Conservation (phyloP, 2,329 filamentous ascomycete genomes). For the Trichoderma sp. region DNA sequence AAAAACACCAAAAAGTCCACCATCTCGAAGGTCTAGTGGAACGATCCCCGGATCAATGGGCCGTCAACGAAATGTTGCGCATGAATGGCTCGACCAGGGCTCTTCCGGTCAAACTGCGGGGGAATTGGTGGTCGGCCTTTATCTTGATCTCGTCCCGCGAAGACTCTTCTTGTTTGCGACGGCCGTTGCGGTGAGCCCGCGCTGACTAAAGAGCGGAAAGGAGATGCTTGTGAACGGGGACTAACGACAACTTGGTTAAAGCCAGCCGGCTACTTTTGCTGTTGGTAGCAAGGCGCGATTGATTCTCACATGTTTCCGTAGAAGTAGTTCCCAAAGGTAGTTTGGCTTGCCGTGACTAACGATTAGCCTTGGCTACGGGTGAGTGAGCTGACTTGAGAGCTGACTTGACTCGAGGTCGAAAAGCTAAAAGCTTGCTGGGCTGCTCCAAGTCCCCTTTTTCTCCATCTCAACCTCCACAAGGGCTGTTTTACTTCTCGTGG, state of each 20-base stretch:
- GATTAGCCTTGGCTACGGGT: neutral
- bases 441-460: constrained; percentile 7
- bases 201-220: neutral
- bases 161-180: neutral
- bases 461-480: constrained; percentile 9
- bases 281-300: neutral
- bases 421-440: constrained; percentile 5
- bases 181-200: constrained; percentile 9
- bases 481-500: neutral
- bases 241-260: neutral
- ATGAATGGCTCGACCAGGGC: neutral
- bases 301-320: neutral
- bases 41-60: neutral
- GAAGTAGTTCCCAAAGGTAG: neutral
- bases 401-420: neutral
- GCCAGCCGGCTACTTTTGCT: neutral
- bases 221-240: neutral
- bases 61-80: neutral
- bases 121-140: neutral
- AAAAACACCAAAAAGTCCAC: neutral
- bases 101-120: neutral
- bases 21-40: neutral
- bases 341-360: neutral
- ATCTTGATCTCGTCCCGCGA: neutral
- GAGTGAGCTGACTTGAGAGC: neutral